Conservation (phyloP, 805 yeast species). For the Myxozyma udenii region DNA sequence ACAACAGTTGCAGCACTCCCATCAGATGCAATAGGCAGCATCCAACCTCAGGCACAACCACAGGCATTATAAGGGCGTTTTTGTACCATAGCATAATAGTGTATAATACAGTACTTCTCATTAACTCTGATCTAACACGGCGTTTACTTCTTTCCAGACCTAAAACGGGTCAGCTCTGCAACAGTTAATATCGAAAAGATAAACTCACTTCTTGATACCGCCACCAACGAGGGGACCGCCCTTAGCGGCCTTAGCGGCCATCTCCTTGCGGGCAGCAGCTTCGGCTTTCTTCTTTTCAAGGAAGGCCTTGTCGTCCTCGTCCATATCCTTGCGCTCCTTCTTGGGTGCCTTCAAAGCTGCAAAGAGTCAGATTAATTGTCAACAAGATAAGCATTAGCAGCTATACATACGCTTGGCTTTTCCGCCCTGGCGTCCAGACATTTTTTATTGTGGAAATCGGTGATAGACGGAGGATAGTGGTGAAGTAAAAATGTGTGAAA, state of each 20-base stretch:
- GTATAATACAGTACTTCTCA: neutral
- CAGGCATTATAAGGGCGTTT: neutral
- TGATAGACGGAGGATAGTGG: too few species aligned
- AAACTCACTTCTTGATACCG: constrained; percentile 78
- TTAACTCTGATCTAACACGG: neutral
- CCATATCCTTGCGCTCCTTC: constrained; percentile 65
- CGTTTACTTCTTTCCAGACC: constrained; percentile 30
- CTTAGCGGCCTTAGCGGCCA: constrained; percentile 79
- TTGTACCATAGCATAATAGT: neutral
- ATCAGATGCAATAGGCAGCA: neutral
- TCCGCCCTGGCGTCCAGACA: constrained; percentile 98
- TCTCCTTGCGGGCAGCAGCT: constrained; percentile 86
- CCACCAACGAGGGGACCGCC: constrained; percentile 93
- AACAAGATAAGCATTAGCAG: constrained; percentile 25
- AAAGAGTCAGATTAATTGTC: neutral
- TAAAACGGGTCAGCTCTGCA: constrained; percentile 2
- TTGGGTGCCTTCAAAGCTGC: constrained; percentile 71
- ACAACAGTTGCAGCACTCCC: neutral
- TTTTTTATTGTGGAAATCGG: too few species aligned
- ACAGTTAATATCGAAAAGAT: neutral
- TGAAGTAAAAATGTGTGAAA: too few species aligned
- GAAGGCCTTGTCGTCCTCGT: constrained; percentile 87
- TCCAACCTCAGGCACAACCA: neutral
- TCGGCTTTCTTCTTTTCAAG: constrained; percentile 94
- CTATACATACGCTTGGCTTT: constrained; percentile 73